These are phyloP conservation scores for Daedaleopsis sinensis DNA, from an alignment of 768 basidiomycete species.

Conservation along the genomic window DNA sequence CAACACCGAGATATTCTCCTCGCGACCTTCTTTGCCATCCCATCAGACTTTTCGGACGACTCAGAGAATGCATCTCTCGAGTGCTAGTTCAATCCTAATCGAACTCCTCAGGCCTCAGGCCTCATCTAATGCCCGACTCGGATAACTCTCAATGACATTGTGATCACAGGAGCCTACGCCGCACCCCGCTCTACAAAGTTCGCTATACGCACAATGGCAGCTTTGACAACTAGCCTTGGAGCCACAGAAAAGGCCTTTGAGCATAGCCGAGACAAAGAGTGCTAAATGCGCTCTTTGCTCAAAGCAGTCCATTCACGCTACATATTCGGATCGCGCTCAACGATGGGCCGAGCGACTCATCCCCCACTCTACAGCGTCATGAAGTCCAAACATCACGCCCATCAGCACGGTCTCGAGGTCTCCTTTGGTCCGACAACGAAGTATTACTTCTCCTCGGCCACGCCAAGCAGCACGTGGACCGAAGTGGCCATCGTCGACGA, in stretches of 20 bases:
- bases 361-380: not conserved
- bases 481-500: slow-evolving; percentile 7
- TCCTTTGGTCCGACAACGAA: not conserved
- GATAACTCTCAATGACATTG: too few relatives aligned
- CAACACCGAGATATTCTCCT: not conserved
- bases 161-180: too few relatives aligned
- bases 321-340: not conserved
- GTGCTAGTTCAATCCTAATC: too few relatives aligned
- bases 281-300: not conserved
- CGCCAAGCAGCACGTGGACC: not conserved
- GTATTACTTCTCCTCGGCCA: slow-evolving; percentile 5
- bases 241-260: not conserved
- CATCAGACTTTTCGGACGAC: too few relatives aligned
- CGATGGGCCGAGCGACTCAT: not conserved
- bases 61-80: too few relatives aligned
- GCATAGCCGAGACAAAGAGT: not conserved
- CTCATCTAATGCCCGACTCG: too few relatives aligned
- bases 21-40: too few relatives aligned
- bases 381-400: not conserved
- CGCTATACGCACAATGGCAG: too few relatives aligned
- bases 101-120: too few relatives aligned
- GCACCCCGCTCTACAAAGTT: too few relatives aligned
- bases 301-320: not conserved
- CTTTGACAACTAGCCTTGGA: not conserved
- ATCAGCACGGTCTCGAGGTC: not conserved